A percentile compares a stretch with the other conserved stretches of the same genome.
These are phyloP conservation scores for Ophiocordyceps robertsii DNA, from an alignment of 2,329 filamentous ascomycete species.

Conservation along the genomic window DNA sequence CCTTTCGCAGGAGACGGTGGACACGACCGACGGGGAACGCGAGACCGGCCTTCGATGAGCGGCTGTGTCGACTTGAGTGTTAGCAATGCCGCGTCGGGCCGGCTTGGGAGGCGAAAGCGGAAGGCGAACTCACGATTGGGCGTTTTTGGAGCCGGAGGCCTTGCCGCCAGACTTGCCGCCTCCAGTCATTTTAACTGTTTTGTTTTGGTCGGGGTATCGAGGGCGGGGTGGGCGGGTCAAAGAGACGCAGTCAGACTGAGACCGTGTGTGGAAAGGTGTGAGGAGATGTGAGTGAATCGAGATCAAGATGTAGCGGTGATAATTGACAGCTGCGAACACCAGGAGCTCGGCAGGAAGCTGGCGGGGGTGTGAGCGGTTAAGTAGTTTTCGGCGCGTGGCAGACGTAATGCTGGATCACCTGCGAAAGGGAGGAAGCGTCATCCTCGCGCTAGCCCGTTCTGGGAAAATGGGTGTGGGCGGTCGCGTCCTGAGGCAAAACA, in stretches of 20 bases:
- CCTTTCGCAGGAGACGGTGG: slow-evolving; percentile 96
- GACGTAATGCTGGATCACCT: slow-evolving; percentile 38
- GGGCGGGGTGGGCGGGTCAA: too few relatives aligned
- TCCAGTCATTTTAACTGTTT: slow-evolving; percentile 87
- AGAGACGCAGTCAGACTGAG: not conserved
- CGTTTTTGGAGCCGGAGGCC: slow-evolving; percentile 97
- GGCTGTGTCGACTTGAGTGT: slow-evolving; percentile 36
- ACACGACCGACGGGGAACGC: slow-evolving; percentile 99
- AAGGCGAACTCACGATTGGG: slow-evolving; percentile 74
- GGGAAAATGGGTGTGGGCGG: slow-evolving; percentile 15
- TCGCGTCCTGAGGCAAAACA: not conserved
- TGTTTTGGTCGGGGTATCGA: not conserved
- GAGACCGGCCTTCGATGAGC: slow-evolving; percentile 98
- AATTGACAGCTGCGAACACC: slow-evolving; percentile 12
- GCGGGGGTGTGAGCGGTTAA: slow-evolving; percentile 38
- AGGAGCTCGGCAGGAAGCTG: slow-evolving; percentile 18
- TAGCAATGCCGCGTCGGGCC: not conserved
- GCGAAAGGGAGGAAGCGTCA: not conserved
- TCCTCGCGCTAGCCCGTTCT: slow-evolving; percentile 15
- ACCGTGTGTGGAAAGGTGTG: too few relatives aligned
- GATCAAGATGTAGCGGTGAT: not conserved
- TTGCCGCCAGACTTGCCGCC: slow-evolving; percentile 99
- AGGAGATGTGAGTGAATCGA: too few relatives aligned
- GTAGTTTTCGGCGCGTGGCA: slow-evolving; percentile 39
- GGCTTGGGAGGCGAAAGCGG: not conserved